Conservation (phyloP, 2,329 filamentous ascomycete species). For the Ceratocystis eucalypticola region DNA sequence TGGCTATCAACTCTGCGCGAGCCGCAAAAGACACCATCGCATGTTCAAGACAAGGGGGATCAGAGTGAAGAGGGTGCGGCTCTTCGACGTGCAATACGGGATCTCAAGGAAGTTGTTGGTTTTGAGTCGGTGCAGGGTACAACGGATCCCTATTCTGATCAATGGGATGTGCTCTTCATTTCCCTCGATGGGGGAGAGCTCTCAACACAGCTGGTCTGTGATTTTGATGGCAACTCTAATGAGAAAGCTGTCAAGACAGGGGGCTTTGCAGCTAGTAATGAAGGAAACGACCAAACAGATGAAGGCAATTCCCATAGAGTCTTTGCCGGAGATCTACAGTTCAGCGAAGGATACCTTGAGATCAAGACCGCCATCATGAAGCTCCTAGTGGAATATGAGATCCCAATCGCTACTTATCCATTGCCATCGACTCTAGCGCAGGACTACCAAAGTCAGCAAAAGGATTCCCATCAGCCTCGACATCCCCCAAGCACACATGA, state of each 20-base stretch:
- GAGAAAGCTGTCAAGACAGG: neutral
- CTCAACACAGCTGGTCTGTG: slow-evolving; percentile 59
- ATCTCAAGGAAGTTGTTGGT: slow-evolving; percentile 55
- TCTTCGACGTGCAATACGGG: slow-evolving; percentile 53
- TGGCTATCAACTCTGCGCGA: slow-evolving; percentile 26
- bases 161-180: slow-evolving; percentile 72
- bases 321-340: slow-evolving; percentile 36
- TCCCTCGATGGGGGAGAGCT: slow-evolving; percentile 57
- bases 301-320: neutral
- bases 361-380: slow-evolving; percentile 68
- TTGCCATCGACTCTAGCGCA: neutral
- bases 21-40: neutral
- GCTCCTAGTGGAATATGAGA: slow-evolving; percentile 70
- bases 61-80: slow-evolving; percentile 53
- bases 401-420: slow-evolving; percentile 34
- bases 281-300: slow-evolving; percentile 26
- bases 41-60: neutral
- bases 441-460: too few relatives aligned
- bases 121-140: slow-evolving; percentile 50
- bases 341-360: slow-evolving; percentile 69
- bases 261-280: slow-evolving; percentile 30
- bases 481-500: slow-evolving; percentile 22
- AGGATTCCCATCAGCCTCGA: too few relatives aligned
- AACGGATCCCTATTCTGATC: slow-evolving; percentile 67
- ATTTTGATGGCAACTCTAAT: slow-evolving; percentile 31